A percentile compares a stretch with the other conserved stretches of the same genome.
phyloP scores from a whole-genome alignment of 129 eudicot genomes.

The sunflower (Helianthus annuus) region DNA sequence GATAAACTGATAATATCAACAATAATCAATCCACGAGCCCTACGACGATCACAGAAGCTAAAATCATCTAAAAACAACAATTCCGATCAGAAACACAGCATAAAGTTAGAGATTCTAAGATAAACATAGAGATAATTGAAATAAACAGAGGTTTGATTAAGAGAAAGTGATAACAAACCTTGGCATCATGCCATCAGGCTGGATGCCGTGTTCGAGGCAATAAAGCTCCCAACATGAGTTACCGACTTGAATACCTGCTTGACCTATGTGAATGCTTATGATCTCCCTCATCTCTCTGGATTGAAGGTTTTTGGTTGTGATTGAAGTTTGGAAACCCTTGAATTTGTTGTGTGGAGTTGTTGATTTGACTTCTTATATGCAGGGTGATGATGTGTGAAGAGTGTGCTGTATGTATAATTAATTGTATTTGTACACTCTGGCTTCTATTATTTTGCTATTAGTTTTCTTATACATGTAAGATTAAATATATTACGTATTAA shows the following conservation, averaged over 20 bases:
- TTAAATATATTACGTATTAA: too few relatives aligned
- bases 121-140: neutral
- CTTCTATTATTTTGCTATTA: slow-evolving; percentile 22
- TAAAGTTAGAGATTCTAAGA: neutral
- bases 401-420: too few relatives aligned
- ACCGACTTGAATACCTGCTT: slow-evolving; percentile 95
- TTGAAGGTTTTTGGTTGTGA: slow-evolving; percentile 7
- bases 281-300: slow-evolving; percentile 74
- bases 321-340: slow-evolving; percentile 8
- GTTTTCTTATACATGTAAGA: too few relatives aligned
- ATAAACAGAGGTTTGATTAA: neutral
- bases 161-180: slow-evolving; percentile 31
- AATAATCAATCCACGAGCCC: too few relatives aligned
- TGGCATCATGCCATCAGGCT: slow-evolving; percentile 95
- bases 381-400: neutral
- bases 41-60: too few relatives aligned
- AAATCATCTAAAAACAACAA: too few relatives aligned
- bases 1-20: too few relatives aligned
- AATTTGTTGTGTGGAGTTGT: neutral
- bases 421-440: slow-evolving; percentile 10
- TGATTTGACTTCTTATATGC: slow-evolving; percentile 23
- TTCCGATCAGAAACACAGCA: too few relatives aligned
- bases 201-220: slow-evolving; percentile 92
- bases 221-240: slow-evolving; percentile 95
- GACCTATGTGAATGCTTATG: slow-evolving; percentile 93